Evolutionary conservation across 2,329 filamentous ascomycete genomes (phyloP).

Genomic region (Cladophialophora carrionii): DNA sequence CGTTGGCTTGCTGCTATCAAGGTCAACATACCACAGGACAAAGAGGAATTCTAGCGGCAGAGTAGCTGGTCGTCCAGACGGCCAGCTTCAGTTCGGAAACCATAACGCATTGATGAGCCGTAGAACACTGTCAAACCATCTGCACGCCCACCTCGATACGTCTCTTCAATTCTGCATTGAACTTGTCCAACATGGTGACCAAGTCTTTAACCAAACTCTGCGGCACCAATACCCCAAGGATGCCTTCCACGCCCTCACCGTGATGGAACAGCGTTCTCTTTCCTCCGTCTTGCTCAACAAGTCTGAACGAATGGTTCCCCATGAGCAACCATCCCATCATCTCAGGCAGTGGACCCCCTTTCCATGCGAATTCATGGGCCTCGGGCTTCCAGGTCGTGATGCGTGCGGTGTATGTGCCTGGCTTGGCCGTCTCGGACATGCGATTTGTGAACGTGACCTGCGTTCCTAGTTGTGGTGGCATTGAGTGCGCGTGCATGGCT

Average conservation of each 20-base stretch:
- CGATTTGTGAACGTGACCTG: slow-evolving; percentile 17
- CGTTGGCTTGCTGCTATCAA: background rate
- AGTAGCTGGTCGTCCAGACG: background rate
- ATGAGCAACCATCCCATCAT: slow-evolving; percentile 9
- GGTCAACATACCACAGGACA: background rate
- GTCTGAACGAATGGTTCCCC: slow-evolving; percentile 15
- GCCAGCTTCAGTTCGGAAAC: background rate
- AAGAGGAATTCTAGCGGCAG: background rate
- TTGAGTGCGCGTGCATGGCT: slow-evolving; percentile 7
- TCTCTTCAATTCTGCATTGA: slow-evolving; percentile 20
- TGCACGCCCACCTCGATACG: slow-evolving; percentile 3
- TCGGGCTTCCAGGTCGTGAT: slow-evolving; percentile 21
- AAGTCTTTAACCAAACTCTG: slow-evolving; percentile 5
- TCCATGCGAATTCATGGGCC: slow-evolving; percentile 16
- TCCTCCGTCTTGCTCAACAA: slow-evolving; percentile 15
- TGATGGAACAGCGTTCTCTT: slow-evolving; percentile 18
- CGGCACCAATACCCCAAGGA: slow-evolving; percentile 3
- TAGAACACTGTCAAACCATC: background rate
- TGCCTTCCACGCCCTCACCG: slow-evolving; percentile 9
- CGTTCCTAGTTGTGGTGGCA: slow-evolving; percentile 3
- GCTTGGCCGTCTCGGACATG: slow-evolving; percentile 20
- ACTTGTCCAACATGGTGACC: slow-evolving; percentile 14
- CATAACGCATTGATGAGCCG: background rate
- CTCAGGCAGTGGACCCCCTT: slow-evolving; percentile 14
- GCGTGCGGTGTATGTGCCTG: slow-evolving; percentile 9